A percentile compares a stretch with the other conserved stretches of the same genome.
Evolutionary conservation across 2,329 filamentous ascomycete genomes (phyloP).

Genomic region (Metarhizium album): DNA sequence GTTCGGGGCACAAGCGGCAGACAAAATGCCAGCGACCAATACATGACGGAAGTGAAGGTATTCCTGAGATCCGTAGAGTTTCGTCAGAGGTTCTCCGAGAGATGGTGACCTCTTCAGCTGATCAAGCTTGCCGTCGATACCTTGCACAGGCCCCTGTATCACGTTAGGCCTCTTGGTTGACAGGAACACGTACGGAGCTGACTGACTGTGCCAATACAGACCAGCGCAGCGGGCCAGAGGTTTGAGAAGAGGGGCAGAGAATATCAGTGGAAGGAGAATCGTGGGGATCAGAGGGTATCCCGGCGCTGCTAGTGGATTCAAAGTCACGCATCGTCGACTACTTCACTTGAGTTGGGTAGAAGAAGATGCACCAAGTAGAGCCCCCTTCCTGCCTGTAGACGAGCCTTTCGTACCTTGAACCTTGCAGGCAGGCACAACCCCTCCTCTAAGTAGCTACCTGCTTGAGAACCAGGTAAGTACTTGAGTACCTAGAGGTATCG

Average conservation of each 20-base stretch:
- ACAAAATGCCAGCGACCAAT: background rate
- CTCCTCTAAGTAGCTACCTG: background rate
- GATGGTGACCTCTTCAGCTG: background rate
- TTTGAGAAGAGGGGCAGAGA: too few relatives aligned
- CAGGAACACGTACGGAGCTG: too few relatives aligned
- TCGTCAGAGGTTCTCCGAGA: background rate
- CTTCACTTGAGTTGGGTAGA: too few relatives aligned
- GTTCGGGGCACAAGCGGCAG: constrained; percentile 8
- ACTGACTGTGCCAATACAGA: too few relatives aligned
- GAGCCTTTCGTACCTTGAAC: background rate
- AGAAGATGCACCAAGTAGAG: background rate
- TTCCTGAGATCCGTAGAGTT: background rate
- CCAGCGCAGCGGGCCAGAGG: too few relatives aligned
- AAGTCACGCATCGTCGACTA: background rate
- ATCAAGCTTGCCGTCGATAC: background rate
- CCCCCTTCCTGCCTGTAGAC: background rate
- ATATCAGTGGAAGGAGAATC: too few relatives aligned
- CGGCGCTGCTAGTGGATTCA: too few relatives aligned
- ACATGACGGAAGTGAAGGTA: background rate
- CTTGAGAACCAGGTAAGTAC: too few relatives aligned
- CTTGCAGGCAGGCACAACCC: background rate
- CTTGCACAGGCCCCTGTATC: too few relatives aligned
- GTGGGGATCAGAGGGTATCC: too few relatives aligned
- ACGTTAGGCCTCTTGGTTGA: too few relatives aligned
- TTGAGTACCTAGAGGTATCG: too few relatives aligned